Percentiles rank a stretch among this genome's conserved stretches.
phyloP scores from a whole-genome alignment of 2,329 filamentous ascomycete genomes.

The Fusarium nanum region DNA sequence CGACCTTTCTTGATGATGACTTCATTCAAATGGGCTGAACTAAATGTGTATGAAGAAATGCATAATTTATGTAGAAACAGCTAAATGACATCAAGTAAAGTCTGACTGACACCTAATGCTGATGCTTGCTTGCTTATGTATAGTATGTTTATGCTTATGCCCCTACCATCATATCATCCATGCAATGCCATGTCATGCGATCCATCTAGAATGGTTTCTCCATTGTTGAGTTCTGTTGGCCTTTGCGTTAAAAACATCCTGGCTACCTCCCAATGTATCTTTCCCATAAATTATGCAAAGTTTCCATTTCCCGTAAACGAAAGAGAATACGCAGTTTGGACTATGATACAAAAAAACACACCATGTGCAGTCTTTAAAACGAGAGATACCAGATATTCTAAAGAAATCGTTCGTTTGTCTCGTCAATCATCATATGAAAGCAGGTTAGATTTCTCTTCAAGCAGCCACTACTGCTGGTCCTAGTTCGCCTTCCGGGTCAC shows the following conservation, averaged over 20 bases:
- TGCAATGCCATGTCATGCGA: constrained; percentile 14
- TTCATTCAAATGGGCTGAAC: not conserved
- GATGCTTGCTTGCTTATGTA: constrained; percentile 12
- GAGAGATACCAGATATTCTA: constrained; percentile 15
- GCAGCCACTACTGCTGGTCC: constrained; percentile 21
- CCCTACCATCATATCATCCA: constrained; percentile 25
- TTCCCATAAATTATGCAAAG: constrained; percentile 9
- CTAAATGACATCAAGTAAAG: constrained; percentile 21
- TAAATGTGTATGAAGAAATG: not conserved
- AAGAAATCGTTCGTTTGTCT: constrained; percentile 16
- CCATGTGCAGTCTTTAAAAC: constrained; percentile 22
- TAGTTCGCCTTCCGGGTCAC: constrained; percentile 52
- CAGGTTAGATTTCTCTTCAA: constrained; percentile 5
- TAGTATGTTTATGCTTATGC: constrained; percentile 14
- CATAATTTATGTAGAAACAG: constrained; percentile 9
- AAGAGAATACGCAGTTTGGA: constrained; percentile 13
- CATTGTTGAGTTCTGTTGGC: constrained; percentile 35
- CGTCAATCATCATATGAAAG: constrained; percentile 12
- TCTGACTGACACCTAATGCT: not conserved
- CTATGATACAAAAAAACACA: constrained; percentile 16
- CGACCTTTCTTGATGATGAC: constrained; percentile 4
- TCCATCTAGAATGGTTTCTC: constrained; percentile 14
- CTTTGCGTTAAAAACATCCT: constrained; percentile 15
- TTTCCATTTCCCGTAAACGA: not conserved
- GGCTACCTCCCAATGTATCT: not conserved